phyloP scores from a whole-genome alignment of 2,329 filamentous ascomycete genomes.

The Colletotrichum tanaceti region DNA sequence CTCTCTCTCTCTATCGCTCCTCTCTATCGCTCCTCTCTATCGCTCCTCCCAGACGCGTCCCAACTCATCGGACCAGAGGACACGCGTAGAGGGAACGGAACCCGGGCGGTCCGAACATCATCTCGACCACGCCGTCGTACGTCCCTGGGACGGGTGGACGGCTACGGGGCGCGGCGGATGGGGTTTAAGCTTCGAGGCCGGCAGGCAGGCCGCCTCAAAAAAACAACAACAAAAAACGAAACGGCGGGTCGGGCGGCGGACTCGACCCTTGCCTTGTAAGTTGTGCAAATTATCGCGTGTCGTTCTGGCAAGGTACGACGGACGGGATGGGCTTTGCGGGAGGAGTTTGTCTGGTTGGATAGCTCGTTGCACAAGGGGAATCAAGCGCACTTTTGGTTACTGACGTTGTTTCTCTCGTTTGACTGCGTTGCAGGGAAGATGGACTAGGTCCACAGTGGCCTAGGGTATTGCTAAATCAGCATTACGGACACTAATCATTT shows the following conservation, averaged over 20 bases:
- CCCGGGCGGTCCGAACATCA: not conserved
- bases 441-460: no score
- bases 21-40: no score
- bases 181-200: constrained; percentile 1
- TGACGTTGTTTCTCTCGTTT: not conserved
- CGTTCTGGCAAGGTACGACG: no score
- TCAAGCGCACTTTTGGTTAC: no score
- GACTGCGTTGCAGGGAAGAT: no score
- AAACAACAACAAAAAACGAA: no score
- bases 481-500: no score
- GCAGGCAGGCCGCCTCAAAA: not conserved
- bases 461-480: no score
- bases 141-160: not conserved
- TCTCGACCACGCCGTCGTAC: not conserved
- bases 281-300: not conserved
- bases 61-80: no score
- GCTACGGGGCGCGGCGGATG: no score
- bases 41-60: not conserved
- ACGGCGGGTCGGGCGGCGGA: not conserved
- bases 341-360: not conserved
- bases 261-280: not conserved
- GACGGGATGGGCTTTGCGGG: not conserved
- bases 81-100: not conserved
- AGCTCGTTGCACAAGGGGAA: not conserved
- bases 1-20: no score